Conservation (phyloP, 1,284 basidiomycete species). For the Cutaneotrichosporon sp. region DNA sequence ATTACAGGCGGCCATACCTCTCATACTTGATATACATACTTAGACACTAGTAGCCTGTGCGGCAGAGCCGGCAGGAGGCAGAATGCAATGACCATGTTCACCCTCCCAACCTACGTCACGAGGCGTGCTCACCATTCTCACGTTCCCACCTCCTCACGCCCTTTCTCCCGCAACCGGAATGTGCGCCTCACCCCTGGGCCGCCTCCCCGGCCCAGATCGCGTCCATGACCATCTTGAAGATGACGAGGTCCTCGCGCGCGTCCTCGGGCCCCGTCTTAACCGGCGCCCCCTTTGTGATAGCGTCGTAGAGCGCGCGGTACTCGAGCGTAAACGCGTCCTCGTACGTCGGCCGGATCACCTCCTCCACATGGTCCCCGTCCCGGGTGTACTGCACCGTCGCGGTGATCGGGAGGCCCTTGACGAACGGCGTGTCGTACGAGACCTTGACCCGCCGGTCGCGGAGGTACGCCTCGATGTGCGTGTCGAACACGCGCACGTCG, state of each 20-base stretch:
- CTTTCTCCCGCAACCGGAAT: too few relatives aligned
- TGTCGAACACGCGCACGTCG: constrained; percentile 54
- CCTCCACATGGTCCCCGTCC: constrained; percentile 42
- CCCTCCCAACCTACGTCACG: too few relatives aligned
- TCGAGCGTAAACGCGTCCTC: constrained; percentile 54
- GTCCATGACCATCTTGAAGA: constrained; percentile 51
- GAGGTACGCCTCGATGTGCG: constrained; percentile 55
- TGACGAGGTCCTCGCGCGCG: constrained; percentile 40
- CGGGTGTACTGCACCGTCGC: constrained; percentile 42
- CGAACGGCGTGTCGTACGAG: constrained; percentile 54
- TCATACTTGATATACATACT: neutral
- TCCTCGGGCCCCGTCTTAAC: constrained; percentile 45
- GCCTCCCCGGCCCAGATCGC: constrained; percentile 2
- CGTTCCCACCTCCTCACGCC: too few relatives aligned
- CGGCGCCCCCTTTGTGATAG: constrained; percentile 36
- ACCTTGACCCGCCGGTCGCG: constrained; percentile 53
- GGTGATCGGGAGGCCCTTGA: constrained; percentile 54
- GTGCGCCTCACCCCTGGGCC: too few relatives aligned
- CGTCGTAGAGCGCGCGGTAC: constrained; percentile 42
- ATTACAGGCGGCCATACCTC: too few relatives aligned
- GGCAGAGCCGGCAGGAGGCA: neutral
- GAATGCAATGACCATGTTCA: neutral
- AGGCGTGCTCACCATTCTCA: too few relatives aligned
- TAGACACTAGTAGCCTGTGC: neutral
- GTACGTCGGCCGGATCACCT: constrained; percentile 50